Evolutionary conservation across 192 early-diverging fungal species (phyloP).

Genomic region (Coemansia sp.): DNA sequence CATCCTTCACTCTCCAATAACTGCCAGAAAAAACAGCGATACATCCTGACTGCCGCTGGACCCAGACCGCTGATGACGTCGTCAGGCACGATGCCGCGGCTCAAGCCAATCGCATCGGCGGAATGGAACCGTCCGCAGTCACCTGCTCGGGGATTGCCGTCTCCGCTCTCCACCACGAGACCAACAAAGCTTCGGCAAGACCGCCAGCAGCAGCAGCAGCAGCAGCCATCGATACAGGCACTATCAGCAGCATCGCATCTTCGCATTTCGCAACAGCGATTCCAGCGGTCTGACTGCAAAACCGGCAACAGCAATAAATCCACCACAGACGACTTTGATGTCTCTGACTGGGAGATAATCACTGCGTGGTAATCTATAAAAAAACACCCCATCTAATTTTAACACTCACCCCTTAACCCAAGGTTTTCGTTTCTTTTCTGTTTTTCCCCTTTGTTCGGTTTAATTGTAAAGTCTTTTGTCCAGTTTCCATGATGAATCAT

Average conservation of each 20-base stretch:
- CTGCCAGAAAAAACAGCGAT: neutral
- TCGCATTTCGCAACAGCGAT: neutral
- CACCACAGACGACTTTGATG: neutral
- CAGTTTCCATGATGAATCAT: no score
- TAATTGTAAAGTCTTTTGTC: neutral
- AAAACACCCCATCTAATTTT: neutral
- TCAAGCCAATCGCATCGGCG: constrained; percentile 20
- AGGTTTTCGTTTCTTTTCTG: no score
- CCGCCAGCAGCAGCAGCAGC: constrained; percentile 4
- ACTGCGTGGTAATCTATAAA: neutral
- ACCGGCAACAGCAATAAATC: neutral
- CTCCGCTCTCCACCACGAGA: neutral
- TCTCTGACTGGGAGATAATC: constrained; percentile 12
- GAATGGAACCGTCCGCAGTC: constrained; percentile 2
- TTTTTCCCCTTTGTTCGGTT: neutral
- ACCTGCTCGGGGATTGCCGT: neutral
- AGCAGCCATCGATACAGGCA: neutral
- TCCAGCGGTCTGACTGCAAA: neutral
- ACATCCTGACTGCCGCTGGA: neutral
- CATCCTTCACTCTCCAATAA: no score
- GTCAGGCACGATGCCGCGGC: constrained; percentile 6
- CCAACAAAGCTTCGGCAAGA: neutral
- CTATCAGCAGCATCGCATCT: neutral
- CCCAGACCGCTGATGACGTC: neutral
- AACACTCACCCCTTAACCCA: neutral